Evolutionary conservation across 2,329 filamentous ascomycete species (phyloP), one percentile per base, ranked within the genome.

Genomic region (Nemania abortiva): DNA sequence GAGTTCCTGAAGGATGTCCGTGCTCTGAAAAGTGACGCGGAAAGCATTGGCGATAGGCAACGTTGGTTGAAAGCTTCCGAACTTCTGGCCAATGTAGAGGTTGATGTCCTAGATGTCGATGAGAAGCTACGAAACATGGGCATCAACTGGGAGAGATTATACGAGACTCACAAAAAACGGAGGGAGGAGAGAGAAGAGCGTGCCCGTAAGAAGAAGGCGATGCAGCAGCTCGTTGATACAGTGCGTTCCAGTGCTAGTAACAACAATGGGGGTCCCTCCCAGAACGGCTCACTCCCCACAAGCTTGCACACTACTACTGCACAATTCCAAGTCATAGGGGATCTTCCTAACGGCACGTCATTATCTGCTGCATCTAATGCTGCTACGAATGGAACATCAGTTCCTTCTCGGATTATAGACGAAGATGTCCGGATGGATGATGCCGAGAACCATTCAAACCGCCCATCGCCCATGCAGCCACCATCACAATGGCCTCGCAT

Each of bases 1-100:
- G 95, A 98, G 78, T 99, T 98, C 77, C 82, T 97, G 59, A 90
- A 90, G 49, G 96, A 99, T 78, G 93, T 98, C 75, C 93, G 91
- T 78, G 89, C 91, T 42, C 84, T 99, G 5, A 91, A 91, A 24
- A 95, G 93, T 78, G 96, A 99, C 81, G 91, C 95, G 11, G 92
- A 90, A 77, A 90, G 90, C 11, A 88, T 90, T 66, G 93, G 92
- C n/a, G 95, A 98, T 75, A 90, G 91, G 74, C 92, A 97, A 70
- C 87, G 94, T 49, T 89, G 91, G 1, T 83, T 98, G 62, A 96
- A 95, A 79, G 95, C 94, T 0, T 97, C 97, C 68, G 96, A 99
- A 81, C 89, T 99, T 75, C 84, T 95, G 42, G 90, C 94, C 24
- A 98, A 98, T 77, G 95, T 98, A 2, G 94, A 98, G 78, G 95